Base-by-base conservation (phyloP, 805 yeast species). In the Spathaspora boniae region DNA sequence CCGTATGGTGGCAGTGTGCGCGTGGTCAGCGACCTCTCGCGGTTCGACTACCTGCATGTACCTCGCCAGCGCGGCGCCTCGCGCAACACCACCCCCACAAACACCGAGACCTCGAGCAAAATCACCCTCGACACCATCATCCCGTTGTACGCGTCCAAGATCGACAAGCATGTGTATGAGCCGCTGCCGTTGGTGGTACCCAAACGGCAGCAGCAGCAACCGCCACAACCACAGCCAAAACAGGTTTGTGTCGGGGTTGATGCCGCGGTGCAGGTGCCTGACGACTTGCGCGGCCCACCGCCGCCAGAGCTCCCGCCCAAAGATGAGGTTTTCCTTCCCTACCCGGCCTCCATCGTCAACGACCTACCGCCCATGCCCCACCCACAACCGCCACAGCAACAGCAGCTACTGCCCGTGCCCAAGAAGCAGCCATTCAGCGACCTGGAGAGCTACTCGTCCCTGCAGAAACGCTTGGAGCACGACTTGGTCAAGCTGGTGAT, bases 51-150 rank as follows among this genome's bases (percentile, higher is more conserved):
- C 34, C 60, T 55, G 17, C 41, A 42, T 16, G 45, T 43, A 3
- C 58, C 62, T 2, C 24, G 56, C 31, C 45, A 43, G 18, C 41
- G 66, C 24, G n/a, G n/a, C n/a, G n/a, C n/a, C n/a, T 58, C 67
- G 4, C 40, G 66, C 42, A 55, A 61, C 32, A 34, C 59, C 2
- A 53, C 67, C 6, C 66, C 67, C 1, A 47, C 58, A 6, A 47
- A 57, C 9, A 21, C 38, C 19, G 46, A 46, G 16, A 21, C 28
- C 29, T 31, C 28, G 24, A 45, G 41, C 27, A 35, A 26, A 31
- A 15, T 28, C 18, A 40, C 60, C 6, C 18, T 41, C 16, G 48
- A 48, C 20, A 38, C 40, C 9, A 38, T 41, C 3, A 41, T 41
- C 19, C 42, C 42, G 2, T 36, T 29, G 15, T 41, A 41, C 25